Base-by-base conservation (phyloP, 2,329 filamentous ascomycete species). In the Aspergillus candidus region DNA sequence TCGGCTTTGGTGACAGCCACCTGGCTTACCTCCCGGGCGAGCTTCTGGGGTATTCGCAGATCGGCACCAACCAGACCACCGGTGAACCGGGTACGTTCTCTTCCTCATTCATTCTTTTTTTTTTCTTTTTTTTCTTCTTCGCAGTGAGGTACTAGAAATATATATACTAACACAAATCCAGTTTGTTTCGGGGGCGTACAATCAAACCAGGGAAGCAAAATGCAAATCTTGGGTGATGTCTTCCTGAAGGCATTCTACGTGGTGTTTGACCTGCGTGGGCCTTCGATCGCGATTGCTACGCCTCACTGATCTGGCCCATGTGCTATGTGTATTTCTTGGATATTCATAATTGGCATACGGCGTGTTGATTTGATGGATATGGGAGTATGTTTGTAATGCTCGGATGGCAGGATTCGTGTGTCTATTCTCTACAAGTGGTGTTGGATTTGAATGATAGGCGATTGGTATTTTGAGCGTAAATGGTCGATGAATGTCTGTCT, bases 191-290 rank as follows among this genome's bases (percentile, higher is more conserved):
- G 80, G 36, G 79, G 79, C 13, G 65, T 83, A 12, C 77, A 79
- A 49, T 80, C 78, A 3, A 76, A 76, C 22, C 70, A 75, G 46
- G 75, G 77, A 41, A 75, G 76, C 38, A 62, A 66, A 2, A 72
- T 83, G 53, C 71, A 73, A 31, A 77, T 83, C 40, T 75, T 74
- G 43, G 80, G 80, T n/a, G 80, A 82, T 54, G 71, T 75, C 18
- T 75, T 82, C 62, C 72, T 83, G 56, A 79, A 76, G 65, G 69
- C 76, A 4, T 71, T 79, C 52, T 79, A 81, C 55, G 78, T 79
- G 36, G 77, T 79, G 44, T 83, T 83, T 57, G 72, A 78, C 53
- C 62, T 70, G 52, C 59, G 67, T 3, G 67, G 67, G 1, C 73
- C 72, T 3, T 69, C 66, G 12, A 61, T 82, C 34, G 75, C 76